These are phyloP conservation scores for Dendrostoma leiphaemia DNA, from an alignment of 2,329 filamentous ascomycete species.

Conservation along the genomic window DNA sequence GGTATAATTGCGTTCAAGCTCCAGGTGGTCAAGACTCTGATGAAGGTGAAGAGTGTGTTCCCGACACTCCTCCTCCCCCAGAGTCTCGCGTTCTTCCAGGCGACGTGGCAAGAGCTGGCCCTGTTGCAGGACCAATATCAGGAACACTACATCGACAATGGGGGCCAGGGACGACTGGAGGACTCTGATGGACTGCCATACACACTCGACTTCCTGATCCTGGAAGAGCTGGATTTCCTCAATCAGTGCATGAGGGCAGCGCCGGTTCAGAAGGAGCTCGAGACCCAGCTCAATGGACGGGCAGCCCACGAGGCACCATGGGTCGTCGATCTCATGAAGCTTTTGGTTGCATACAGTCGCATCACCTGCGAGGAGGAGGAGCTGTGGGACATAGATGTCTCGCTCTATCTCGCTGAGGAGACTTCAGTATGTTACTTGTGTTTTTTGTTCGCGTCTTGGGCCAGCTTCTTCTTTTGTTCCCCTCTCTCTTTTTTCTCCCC, in stretches of 20 bases:
- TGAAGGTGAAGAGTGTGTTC: slow-evolving; percentile 85
- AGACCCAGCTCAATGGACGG: slow-evolving; percentile 67
- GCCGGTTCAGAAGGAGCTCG: slow-evolving; percentile 85
- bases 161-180: slow-evolving; percentile 83
- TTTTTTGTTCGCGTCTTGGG: neutral
- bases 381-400: slow-evolving; percentile 95
- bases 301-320: slow-evolving; percentile 67
- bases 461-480: neutral
- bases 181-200: slow-evolving; percentile 91
- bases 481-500: too few relatives aligned
- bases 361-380: slow-evolving; percentile 92
- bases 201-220: slow-evolving; percentile 86
- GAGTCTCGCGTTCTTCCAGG: slow-evolving; percentile 77
- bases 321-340: slow-evolving; percentile 84
- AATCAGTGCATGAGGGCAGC: slow-evolving; percentile 87
- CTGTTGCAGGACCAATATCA: slow-evolving; percentile 72
- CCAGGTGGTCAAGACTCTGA: slow-evolving; percentile 89
- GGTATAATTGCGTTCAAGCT: slow-evolving; percentile 84
- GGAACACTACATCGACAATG: slow-evolving; percentile 80
- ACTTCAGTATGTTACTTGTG: slow-evolving; percentile 57
- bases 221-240: slow-evolving; percentile 94
- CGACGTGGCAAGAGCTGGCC: slow-evolving; percentile 85
- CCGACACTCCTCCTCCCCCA: slow-evolving; percentile 78
- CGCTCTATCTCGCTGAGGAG: slow-evolving; percentile 92
- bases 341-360: slow-evolving; percentile 81